phyloP scores from a whole-genome alignment of 2,329 filamentous ascomycete genomes.

The Xylogone sp. region DNA sequence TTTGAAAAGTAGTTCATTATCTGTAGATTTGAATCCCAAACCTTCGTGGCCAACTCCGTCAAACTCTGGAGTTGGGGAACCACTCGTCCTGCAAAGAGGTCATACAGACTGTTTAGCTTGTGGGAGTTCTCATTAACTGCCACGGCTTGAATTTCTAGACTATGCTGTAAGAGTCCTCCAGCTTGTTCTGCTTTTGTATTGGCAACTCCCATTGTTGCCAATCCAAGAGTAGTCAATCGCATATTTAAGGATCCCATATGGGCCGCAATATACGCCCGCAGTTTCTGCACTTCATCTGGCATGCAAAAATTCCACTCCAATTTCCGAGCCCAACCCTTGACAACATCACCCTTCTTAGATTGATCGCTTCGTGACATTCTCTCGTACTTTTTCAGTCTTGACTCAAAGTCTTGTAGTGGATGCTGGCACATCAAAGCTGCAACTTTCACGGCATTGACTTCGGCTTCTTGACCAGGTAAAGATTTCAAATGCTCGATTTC shows the following conservation, averaged over 20 bases:
- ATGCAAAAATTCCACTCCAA: constrained; percentile 17
- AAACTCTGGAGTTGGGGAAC: no score
- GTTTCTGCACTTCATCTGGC: constrained; percentile 13
- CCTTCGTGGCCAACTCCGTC: no score
- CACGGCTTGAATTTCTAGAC: no score
- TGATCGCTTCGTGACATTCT: neutral
- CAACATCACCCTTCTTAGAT: no score
- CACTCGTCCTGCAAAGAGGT: no score
- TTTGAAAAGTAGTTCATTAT: no score
- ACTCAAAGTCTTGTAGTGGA: constrained; percentile 10
- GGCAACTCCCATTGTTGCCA: constrained; percentile 1
- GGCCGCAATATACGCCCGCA: constrained; percentile 14
- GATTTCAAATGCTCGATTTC: constrained; percentile 13
- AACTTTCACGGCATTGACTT: constrained; percentile 12
- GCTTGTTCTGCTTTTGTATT: no score
- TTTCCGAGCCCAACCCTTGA: no score
- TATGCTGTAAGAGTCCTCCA: no score
- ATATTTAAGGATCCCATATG: constrained; percentile 17
- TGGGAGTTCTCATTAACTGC: no score
- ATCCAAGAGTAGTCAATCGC: constrained; percentile 10
- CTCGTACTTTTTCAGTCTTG: constrained; percentile 9
- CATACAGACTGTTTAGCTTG: no score
- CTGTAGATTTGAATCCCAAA: no score
- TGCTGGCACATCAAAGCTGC: constrained; percentile 13
- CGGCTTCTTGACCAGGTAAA: constrained; percentile 3